Base-by-base conservation (phyloP, 2,329 filamentous ascomycete species). In the Thielaviopsis cerberus region DNA sequence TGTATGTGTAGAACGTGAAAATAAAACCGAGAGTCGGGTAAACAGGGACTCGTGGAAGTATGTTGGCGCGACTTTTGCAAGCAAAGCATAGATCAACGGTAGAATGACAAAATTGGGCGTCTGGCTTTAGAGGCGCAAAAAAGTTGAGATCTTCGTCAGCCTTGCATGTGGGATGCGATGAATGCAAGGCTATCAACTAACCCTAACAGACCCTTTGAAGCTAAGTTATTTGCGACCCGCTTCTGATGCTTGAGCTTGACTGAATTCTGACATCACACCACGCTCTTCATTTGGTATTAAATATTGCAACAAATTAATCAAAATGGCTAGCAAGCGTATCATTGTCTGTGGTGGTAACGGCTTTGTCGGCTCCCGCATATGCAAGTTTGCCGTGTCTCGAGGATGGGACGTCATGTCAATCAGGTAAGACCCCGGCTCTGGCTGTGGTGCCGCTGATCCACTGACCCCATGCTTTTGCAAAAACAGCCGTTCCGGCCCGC, bases 331-430 rank as follows among this genome's bases (percentile, higher is more conserved):
- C 63, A 95, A 89, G 73, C 85, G 82, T 71, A 76, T 98, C 51
- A 82, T 97, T 50, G 89, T 98, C 57, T 94, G 87, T 64, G 92
- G 92, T 64, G 91, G 91, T 61, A 96, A 88, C 70, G 91, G 92
- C 34, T 98, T 97, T 68, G 72, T 98, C 25, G 88, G 88, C 71
- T 78, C 76, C 24, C 80, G 91, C 58, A 95, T 98, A 72, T 97
- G 92, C 75, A 92, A 88, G 74, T 84, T 86, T 57, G 92, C 88
- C 51, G 83, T 88, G 55, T 79, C 83, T 52, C 78, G 89, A 67
- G 88, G 89, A 58, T 97, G 91, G 91, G 80, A 89, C 59, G 91
- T 97, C 53, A 91, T 83, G 23, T 96, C 90, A 5, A 82, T 98
- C 66, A 94, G 89, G 88, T 90, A 80, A 61, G 65, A 53, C n/a